A percentile compares a stretch with the other conserved stretches of the same genome.
These are phyloP conservation scores for Fusarium pininemorale DNA, from an alignment of 2,329 filamentous ascomycete species.

Conservation along the genomic window DNA sequence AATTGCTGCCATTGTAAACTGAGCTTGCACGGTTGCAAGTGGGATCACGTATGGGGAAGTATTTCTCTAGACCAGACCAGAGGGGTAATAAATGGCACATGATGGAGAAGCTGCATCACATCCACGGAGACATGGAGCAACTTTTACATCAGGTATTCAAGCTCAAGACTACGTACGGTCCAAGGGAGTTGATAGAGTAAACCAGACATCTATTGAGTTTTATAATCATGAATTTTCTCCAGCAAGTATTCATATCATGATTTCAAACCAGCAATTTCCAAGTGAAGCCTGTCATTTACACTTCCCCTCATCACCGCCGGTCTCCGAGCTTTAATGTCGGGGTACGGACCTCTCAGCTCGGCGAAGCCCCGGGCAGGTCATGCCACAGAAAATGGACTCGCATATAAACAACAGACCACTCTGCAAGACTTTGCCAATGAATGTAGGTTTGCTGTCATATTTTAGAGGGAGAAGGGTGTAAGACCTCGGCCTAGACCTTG, in stretches of 20 bases:
- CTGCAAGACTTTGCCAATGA: not conserved
- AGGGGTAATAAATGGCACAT: constrained; percentile 17
- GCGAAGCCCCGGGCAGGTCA: constrained; percentile 20
- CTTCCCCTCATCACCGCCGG: constrained; percentile 33
- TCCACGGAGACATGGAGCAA: constrained; percentile 27
- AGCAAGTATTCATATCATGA: not conserved
- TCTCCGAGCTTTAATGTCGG: constrained; percentile 37
- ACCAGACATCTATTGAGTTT: not conserved
- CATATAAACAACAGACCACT: constrained; percentile 18
- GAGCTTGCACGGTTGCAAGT: constrained; percentile 20
- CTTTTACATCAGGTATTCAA: not conserved
- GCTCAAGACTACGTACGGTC: constrained; percentile 7
- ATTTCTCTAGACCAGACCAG: not conserved
- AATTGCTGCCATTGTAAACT: constrained; percentile 12
- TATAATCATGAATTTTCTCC: not conserved
- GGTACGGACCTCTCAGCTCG: constrained; percentile 34
- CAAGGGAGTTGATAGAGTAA: not conserved
- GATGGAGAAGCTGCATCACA: constrained; percentile 20
- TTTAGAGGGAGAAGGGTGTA: not conserved
- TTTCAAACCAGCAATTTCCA: not conserved
- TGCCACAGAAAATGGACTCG: constrained; percentile 2
- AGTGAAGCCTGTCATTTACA: not conserved
- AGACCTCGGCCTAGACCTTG: constrained; percentile 1
- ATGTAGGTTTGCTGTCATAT: not conserved
- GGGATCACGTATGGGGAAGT: constrained; percentile 37